A percentile compares a stretch with the other conserved stretches of the same genome.
Conservation (phyloP, 2,329 filamentous ascomycete species). For the Neonectria punicea region DNA sequence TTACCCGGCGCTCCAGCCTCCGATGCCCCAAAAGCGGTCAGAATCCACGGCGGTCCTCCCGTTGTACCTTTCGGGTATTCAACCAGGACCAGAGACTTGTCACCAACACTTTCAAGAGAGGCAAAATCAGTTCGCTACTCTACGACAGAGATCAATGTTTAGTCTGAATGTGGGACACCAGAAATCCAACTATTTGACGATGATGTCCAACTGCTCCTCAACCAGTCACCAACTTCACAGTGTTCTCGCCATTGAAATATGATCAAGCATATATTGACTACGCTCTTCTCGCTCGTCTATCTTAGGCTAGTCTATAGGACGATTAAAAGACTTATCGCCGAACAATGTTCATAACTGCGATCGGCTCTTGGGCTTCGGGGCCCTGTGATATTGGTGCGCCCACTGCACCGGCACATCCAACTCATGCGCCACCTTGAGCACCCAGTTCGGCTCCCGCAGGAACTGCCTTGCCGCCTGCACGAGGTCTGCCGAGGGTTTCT, state of each 20-base stretch:
- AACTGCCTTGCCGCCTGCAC: conserved; percentile 80
- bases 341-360: background rate
- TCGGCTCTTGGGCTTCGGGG: conserved; percentile 23
- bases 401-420: conserved; percentile 76
- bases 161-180: background rate
- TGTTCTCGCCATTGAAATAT: background rate
- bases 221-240: too few species aligned
- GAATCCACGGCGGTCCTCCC: background rate
- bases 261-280: background rate
- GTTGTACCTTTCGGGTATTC: background rate
- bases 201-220: background rate
- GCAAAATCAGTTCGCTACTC: background rate
- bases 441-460: conserved; percentile 83
- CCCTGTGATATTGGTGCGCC: conserved; percentile 71
- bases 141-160: background rate
- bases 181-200: background rate
- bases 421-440: conserved; percentile 77
- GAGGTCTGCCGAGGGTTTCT: conserved; percentile 68
- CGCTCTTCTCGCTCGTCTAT: background rate
- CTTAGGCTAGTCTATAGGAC: background rate
- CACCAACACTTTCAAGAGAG: background rate
- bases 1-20: conserved; percentile 16
- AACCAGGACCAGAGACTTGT: background rate
- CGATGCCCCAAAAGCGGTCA: conserved; percentile 15
- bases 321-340: background rate